Evolutionary conservation across 2,329 filamentous ascomycete species (phyloP).

Genomic region (Epichloe aotearoae): DNA sequence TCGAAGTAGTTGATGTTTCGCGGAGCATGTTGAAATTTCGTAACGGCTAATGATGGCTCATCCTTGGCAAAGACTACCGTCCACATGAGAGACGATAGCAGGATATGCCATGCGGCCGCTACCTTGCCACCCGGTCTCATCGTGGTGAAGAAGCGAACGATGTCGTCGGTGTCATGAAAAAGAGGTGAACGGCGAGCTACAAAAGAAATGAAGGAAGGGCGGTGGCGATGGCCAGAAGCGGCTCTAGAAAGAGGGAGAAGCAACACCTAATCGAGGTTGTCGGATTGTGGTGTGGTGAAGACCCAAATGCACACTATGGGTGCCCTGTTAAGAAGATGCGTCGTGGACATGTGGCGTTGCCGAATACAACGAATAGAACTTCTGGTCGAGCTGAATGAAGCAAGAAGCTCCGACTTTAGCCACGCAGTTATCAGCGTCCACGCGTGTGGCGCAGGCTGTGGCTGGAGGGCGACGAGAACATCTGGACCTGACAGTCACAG

Average conservation of each 20-base stretch:
- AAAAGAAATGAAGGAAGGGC: background rate
- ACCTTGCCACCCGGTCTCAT: slow-evolving; percentile 42
- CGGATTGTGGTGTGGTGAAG: background rate
- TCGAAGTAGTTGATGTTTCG: slow-evolving; percentile 76
- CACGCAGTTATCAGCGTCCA: background rate
- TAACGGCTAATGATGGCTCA: slow-evolving; percentile 52
- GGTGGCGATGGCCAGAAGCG: background rate
- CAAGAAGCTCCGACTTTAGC: slow-evolving; percentile 1
- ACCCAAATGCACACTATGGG: background rate
- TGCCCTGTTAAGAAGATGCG: background rate
- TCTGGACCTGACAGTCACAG: background rate
- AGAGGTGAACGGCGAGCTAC: background rate
- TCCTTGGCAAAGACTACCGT: slow-evolving; percentile 39
- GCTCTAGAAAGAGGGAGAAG: background rate
- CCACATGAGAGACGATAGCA: slow-evolving; percentile 36
- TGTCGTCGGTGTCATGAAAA: slow-evolving; percentile 29
- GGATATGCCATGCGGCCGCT: slow-evolving; percentile 32
- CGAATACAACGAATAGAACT: background rate
- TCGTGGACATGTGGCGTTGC: slow-evolving; percentile 2
- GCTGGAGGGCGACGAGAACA: background rate
- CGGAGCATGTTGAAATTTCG: slow-evolving; percentile 53
- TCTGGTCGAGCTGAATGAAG: background rate
- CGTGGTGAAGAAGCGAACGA: slow-evolving; percentile 24
- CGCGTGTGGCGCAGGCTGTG: slow-evolving; percentile 1
- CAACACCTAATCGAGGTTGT: background rate